These are phyloP conservation scores for Phyllosticta citribraziliensis DNA, from an alignment of 2,329 filamentous ascomycete genomes.

Conservation along the genomic window DNA sequence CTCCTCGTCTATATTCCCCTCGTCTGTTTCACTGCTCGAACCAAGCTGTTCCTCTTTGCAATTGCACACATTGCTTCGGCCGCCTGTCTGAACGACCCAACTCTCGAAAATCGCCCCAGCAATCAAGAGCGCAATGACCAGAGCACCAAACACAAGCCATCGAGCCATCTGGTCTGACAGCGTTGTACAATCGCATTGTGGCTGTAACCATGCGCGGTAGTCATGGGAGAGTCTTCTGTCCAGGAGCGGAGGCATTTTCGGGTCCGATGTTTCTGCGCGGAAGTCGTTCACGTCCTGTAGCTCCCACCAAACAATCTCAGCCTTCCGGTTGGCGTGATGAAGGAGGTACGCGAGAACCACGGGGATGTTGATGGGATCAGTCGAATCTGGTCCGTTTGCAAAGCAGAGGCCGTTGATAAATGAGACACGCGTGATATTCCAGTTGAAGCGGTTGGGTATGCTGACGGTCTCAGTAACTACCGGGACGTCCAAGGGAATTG, in stretches of 20 bases:
- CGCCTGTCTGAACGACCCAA: neutral
- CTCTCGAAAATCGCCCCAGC: neutral
- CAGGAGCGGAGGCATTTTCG: neutral
- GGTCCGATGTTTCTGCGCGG: neutral
- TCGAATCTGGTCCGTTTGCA: neutral
- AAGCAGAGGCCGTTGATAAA: slow-evolving; percentile 2
- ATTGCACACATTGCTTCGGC: neutral
- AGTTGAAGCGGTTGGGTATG: neutral
- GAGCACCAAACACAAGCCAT: neutral
- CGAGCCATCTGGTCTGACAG: neutral
- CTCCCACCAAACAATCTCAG: slow-evolving; percentile 4
- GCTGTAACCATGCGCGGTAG: neutral
- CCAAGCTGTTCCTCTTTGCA: neutral
- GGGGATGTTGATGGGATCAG: neutral
- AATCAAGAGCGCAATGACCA: neutral
- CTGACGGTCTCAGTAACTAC: neutral
- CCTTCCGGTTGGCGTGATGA: neutral
- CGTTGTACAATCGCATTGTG: neutral
- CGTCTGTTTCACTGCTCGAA: neutral
- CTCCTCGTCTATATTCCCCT: neutral
- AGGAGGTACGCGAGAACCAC: neutral
- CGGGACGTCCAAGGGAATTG: neutral
- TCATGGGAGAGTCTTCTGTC: neutral
- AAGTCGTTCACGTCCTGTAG: neutral
- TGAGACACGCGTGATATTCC: slow-evolving; percentile 3